Evolutionary conservation across 1,139 yeast genomes (phyloP).

Genomic region (Geotrichum macrosporum): DNA sequence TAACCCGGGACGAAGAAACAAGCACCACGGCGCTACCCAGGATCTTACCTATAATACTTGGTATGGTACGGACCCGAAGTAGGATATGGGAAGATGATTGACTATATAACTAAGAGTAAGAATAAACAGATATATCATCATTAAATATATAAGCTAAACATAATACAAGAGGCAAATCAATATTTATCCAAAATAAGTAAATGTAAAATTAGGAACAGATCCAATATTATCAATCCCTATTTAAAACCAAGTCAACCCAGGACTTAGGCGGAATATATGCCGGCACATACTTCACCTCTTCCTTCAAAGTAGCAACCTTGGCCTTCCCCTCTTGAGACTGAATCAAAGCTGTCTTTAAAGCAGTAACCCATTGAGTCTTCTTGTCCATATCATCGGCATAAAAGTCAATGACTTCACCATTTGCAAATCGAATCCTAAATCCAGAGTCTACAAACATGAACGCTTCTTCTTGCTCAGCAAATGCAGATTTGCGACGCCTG

Average conservation of each 20-base stretch:
- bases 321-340: conserved; percentile 7
- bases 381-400: conserved; percentile 56
- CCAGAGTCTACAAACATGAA: conserved; percentile 31
- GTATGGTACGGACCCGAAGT: no score
- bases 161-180: no score
- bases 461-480: conserved; percentile 33
- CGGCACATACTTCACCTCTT: conserved; percentile 1
- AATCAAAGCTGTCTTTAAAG: conserved; percentile 27
- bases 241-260: conserved; percentile 31
- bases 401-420: conserved; percentile 65
- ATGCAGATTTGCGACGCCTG: conserved; percentile 31
- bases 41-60: no score
- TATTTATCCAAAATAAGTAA: no score
- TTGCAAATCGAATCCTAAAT: conserved; percentile 57
- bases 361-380: conserved; percentile 47
- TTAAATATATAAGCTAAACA: no score
- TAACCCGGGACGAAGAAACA: no score
- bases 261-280: conserved; percentile 23
- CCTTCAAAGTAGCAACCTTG: conserved; percentile 2
- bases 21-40: no score
- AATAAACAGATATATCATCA: no score
- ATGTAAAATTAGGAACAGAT: no score
- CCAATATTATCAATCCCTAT: no score
- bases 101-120: no score
- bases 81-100: no score